Base-by-base conservation (phyloP, 805 yeast species). In the Barnettozyma botsteinii region DNA sequence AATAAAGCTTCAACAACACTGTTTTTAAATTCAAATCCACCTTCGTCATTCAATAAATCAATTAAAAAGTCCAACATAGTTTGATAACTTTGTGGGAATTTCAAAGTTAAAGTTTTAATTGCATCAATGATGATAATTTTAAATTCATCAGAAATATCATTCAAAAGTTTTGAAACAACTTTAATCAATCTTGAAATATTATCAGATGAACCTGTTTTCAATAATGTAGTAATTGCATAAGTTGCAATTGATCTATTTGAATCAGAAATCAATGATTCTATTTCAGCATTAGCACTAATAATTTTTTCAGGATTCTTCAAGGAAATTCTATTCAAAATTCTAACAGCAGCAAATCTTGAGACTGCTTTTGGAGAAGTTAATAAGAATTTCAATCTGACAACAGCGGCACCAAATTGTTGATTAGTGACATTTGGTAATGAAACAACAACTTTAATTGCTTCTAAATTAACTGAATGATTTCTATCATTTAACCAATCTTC, bases 111-210 rank as follows among this genome's bases (percentile, higher is more conserved):
- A 35, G 91, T 82, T 58, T 94, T 84, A 51, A 93, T 81, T 8
- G 98, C 97, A 59, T 93, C 98, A 48, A 93, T 86, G 38, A 93
- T 94, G 50, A 89, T 91, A 44, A 88, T 77, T 63, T 87, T 87
- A 71, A 93, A 93, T 60, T 93, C 98, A 62, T 93, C 98, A 24
- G 95, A 78, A 48, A 93, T 91, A 51, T 91, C 97, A 59, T 77
- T 85, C 83, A 91, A 85, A 60, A 89, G 83, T 27, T 82, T 81
- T 24, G 93, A 73, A 66, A 93, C 87, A 40, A 88, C 89, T 47
- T 81, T 73, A 64, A 93, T 86, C 52, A 93, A 74, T 55, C 95
- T 75, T 60, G 91, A 96, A 41, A 93, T 96, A 51, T 77, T 76
- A 45, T 85, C 87, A 46, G 86, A 82, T 49, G 89, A 88, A 59